Evolutionary conservation across 1,139 yeast species (phyloP).

Genomic region (Sugiyamaella neomexicana): DNA sequence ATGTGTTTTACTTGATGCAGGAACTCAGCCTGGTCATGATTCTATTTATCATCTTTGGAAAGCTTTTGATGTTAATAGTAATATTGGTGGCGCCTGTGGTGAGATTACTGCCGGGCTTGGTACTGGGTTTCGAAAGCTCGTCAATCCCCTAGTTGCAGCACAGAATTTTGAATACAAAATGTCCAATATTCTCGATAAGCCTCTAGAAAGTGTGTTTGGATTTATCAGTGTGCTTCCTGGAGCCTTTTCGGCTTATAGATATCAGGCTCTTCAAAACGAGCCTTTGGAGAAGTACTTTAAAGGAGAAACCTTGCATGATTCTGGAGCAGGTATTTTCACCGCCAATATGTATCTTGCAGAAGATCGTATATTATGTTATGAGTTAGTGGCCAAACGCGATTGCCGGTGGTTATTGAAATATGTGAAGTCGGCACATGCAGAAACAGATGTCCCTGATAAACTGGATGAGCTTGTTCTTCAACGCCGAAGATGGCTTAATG

Average conservation of each 20-base stretch:
- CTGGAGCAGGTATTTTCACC: slow-evolving; percentile 66
- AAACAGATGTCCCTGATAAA: slow-evolving; percentile 78
- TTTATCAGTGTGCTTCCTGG: slow-evolving; percentile 83
- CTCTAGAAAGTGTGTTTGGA: slow-evolving; percentile 80
- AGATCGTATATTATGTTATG: slow-evolving; percentile 80
- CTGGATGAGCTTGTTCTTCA: slow-evolving; percentile 73
- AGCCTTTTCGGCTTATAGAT: slow-evolving; percentile 82
- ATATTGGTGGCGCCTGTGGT: slow-evolving; percentile 89
- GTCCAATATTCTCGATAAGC: slow-evolving; percentile 79
- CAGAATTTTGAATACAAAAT: slow-evolving; percentile 84
- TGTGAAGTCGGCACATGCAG: slow-evolving; percentile 75
- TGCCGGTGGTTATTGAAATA: slow-evolving; percentile 66
- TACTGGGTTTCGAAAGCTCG: slow-evolving; percentile 51
- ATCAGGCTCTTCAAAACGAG: slow-evolving; percentile 62
- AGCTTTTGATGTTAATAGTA: slow-evolving; percentile 61
- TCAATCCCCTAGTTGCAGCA: slow-evolving; percentile 78
- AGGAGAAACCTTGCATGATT: slow-evolving; percentile 67
- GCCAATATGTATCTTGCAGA: slow-evolving; percentile 86
- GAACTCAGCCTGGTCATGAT: slow-evolving; percentile 71
- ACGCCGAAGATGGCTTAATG: slow-evolving; percentile 83
- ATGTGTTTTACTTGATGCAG: slow-evolving; percentile 73
- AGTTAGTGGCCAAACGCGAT: slow-evolving; percentile 68
- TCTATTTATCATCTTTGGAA: slow-evolving; percentile 79
- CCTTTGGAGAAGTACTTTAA: slow-evolving; percentile 78
- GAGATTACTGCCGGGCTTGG: slow-evolving; percentile 75